These are phyloP conservation scores for Melampsora occidentalis DNA, from an alignment of 1,284 basidiomycete species.

Conservation along the genomic window DNA sequence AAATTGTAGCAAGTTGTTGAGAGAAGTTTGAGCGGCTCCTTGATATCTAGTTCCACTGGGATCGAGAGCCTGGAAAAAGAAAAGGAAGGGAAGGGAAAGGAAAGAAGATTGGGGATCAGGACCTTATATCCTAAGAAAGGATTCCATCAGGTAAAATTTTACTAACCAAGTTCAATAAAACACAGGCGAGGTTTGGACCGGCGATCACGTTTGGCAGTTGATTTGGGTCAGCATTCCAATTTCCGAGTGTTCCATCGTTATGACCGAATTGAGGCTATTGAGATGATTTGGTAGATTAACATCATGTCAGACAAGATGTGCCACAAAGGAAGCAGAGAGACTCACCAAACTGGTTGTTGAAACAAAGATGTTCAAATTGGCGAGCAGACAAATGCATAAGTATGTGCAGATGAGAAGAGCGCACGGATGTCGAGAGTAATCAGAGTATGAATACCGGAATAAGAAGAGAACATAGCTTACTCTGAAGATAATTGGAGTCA, in stretches of 20 bases:
- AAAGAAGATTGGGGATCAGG: background rate
- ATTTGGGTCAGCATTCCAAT: slow-evolving; percentile 4
- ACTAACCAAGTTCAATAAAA: background rate
- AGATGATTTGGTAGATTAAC: too few species aligned
- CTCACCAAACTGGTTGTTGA: background rate
- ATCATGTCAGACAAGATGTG: too few species aligned
- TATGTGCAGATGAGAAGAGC: background rate
- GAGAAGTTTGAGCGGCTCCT: background rate
- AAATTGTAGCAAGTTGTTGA: background rate
- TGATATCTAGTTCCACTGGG: background rate
- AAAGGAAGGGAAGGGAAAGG: background rate
- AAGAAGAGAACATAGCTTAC: background rate
- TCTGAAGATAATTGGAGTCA: background rate
- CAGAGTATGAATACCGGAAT: background rate
- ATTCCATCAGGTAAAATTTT: background rate
- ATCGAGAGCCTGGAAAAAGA: background rate
- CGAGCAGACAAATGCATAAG: background rate
- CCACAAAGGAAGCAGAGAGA: background rate
- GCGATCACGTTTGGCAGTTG: slow-evolving; percentile 1
- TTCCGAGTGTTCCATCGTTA: background rate
- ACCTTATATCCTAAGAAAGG: background rate
- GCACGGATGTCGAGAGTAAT: background rate
- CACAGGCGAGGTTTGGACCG: background rate
- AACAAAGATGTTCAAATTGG: background rate
- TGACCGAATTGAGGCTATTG: background rate